These are phyloP conservation scores for Daldinia sp. DNA, from an alignment of 2,329 filamentous ascomycete genomes.

Conservation along the genomic window DNA sequence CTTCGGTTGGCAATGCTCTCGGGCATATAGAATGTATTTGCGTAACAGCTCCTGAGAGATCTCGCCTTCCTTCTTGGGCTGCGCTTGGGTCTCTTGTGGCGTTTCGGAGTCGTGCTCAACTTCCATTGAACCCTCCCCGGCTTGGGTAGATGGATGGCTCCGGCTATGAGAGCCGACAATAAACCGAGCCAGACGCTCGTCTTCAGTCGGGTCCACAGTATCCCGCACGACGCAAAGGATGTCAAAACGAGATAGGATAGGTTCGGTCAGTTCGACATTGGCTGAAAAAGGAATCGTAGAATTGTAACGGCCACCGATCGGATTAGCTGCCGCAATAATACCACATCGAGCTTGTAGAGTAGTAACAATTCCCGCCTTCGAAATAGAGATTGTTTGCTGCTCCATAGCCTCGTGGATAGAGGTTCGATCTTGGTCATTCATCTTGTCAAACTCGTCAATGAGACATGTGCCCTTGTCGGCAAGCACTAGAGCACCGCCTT, in stretches of 20 bases:
- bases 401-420: constrained; percentile 99
- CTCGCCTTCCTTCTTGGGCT: constrained; percentile 67
- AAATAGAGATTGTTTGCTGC: constrained; percentile 99
- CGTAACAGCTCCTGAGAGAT: constrained; percentile 91
- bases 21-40: constrained; percentile 96
- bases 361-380: constrained; percentile 97
- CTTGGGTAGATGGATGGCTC: constrained; percentile 75
- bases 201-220: constrained; percentile 90
- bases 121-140: constrained; percentile 69
- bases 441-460: constrained; percentile 99
- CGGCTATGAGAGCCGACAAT: constrained; percentile 94
- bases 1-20: constrained; percentile 90
- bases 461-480: constrained; percentile 95
- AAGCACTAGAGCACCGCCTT: constrained; percentile 94
- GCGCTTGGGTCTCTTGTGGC: constrained; percentile 48
- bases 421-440: constrained; percentile 98
- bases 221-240: constrained; percentile 96
- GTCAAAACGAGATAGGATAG: constrained; percentile 97
- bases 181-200: constrained; percentile 92
- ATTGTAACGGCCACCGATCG: constrained; percentile 96
- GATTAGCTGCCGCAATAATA: constrained; percentile 96
- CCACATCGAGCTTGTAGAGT: constrained; percentile 95
- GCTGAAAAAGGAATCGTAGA: constrained; percentile 94
- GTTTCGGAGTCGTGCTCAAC: constrained; percentile 67
- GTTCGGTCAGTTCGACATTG: constrained; percentile 96